Conservation (phyloP, 1,284 basidiomycete species). For the Afroboletus lepidellus region DNA sequence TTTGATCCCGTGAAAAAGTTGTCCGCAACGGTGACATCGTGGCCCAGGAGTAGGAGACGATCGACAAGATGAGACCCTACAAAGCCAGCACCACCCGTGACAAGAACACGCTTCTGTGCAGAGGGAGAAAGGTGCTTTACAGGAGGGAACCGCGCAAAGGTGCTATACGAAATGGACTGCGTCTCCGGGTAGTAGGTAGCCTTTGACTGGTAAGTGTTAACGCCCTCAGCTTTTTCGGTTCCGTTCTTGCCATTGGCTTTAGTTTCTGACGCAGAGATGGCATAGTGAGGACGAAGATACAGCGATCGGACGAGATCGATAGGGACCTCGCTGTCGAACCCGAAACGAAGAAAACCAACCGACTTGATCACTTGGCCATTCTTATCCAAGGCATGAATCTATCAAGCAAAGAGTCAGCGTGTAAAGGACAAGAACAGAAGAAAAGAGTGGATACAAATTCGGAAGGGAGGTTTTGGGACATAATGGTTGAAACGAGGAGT, state of each 20-base stretch:
- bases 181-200: constrained; percentile 79
- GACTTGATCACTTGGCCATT: constrained; percentile 70
- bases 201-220: constrained; percentile 71
- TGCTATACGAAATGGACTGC: constrained; percentile 86
- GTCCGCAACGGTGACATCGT: constrained; percentile 96
- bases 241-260: constrained; percentile 41
- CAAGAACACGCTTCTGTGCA: constrained; percentile 83
- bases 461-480: constrained; percentile 26
- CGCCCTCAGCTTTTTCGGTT: constrained; percentile 49
- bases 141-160: constrained; percentile 86
- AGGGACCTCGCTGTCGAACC: constrained; percentile 83
- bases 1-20: constrained; percentile 99
- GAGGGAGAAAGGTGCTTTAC: constrained; percentile 82
- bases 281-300: constrained; percentile 83
- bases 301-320: constrained; percentile 78
- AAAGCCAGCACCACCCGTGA: constrained; percentile 96
- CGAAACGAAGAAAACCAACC: constrained; percentile 82
- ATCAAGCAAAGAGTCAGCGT: constrained; percentile 12
- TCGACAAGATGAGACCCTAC: constrained; percentile 98
- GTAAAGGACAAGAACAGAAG: not conserved
- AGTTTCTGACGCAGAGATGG: constrained; percentile 45
- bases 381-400: constrained; percentile 70
- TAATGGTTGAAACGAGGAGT: constrained; percentile 1
- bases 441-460: constrained; percentile 14
- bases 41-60: constrained; percentile 94